Evolutionary conservation across 345 rosid species (phyloP).

Genomic region (Crucihimalaya himalaica): DNA sequence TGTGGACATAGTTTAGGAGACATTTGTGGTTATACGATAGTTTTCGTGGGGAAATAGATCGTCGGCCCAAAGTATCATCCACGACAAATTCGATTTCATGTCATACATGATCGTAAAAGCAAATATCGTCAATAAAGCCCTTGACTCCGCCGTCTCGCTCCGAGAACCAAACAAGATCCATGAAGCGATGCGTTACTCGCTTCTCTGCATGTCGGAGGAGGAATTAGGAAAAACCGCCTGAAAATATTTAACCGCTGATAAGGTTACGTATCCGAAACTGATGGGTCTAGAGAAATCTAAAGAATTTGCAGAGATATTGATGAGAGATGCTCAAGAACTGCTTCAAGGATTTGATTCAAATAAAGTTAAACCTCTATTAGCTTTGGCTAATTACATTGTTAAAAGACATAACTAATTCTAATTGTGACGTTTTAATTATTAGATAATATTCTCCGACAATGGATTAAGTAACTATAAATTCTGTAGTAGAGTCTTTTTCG

Average conservation of each 20-base stretch:
- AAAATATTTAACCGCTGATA: constrained; percentile 80
- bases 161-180: no score
- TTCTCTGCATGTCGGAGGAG: constrained; percentile 64
- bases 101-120: no score
- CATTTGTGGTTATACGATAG: no score
- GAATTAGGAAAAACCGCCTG: constrained; percentile 87
- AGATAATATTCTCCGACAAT: constrained; percentile 19
- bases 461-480: not conserved
- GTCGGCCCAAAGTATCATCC: no score
- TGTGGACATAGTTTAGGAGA: no score
- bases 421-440: not conserved
- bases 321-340: constrained; percentile 56
- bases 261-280: constrained; percentile 71
- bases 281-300: constrained; percentile 68
- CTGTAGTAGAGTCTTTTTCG: not conserved
- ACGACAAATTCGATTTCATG: no score
- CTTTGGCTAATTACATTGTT: constrained; percentile 80
- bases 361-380: constrained; percentile 75
- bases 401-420: constrained; percentile 60
- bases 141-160: no score
- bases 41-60: no score
- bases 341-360: constrained; percentile 58
- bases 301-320: constrained; percentile 62
- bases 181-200: no score
- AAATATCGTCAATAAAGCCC: no score